Conservation (phyloP, 139 green algal genomes). For the Chlamydomonas sphaeroides region DNA sequence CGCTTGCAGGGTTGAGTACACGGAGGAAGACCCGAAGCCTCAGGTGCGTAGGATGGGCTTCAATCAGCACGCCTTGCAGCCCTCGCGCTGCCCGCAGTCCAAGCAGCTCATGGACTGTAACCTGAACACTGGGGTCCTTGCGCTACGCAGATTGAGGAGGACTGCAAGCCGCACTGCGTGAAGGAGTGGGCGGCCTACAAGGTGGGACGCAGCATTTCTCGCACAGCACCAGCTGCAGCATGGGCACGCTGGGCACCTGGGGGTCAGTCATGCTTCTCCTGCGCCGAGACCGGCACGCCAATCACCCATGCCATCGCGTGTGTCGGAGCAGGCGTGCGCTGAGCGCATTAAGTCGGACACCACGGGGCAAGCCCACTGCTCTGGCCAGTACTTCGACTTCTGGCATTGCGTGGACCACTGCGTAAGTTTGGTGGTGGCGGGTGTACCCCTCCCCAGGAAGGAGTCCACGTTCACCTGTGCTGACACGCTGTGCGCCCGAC, state of each 20-base stretch:
- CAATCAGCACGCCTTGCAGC: neutral
- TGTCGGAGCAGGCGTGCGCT: slow-evolving; percentile 62
- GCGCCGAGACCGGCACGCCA: too few relatives aligned
- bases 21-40: slow-evolving; percentile 69
- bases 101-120: neutral
- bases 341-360: slow-evolving; percentile 75
- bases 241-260: too few relatives aligned
- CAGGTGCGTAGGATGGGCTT: slow-evolving; percentile 33
- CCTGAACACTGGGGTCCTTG: neutral
- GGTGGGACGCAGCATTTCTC: too few relatives aligned
- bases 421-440: slow-evolving; percentile 59
- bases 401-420: slow-evolving; percentile 81
- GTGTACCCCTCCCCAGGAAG: too few relatives aligned
- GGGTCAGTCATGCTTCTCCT: too few relatives aligned
- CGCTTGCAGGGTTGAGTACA: slow-evolving; percentile 63
- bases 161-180: slow-evolving; percentile 71
- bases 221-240: too few relatives aligned
- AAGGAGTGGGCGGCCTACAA: slow-evolving; percentile 67
- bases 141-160: slow-evolving; percentile 66
- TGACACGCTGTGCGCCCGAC: neutral
- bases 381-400: slow-evolving; percentile 85
- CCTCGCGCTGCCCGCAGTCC: too few relatives aligned
- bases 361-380: slow-evolving; percentile 79
- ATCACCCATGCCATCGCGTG: neutral
- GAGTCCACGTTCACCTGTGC: too few relatives aligned